These are phyloP conservation scores for Fraxinus excelsior DNA, from an alignment of 257 asterid species.

Conservation along the genomic window DNA sequence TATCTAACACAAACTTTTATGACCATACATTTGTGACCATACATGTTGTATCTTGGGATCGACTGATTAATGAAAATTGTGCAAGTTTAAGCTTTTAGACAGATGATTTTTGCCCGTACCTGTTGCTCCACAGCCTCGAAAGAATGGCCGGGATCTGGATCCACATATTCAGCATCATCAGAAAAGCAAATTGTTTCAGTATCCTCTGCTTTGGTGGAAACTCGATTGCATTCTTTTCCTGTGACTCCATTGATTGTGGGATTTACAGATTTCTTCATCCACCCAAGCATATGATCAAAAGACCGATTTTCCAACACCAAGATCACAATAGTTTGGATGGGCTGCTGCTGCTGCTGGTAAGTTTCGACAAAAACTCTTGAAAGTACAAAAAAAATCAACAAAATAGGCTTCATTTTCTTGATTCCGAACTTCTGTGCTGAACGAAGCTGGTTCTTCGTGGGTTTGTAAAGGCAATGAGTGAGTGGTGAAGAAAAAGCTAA, in stretches of 20 bases:
- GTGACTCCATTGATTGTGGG: constrained; percentile 73
- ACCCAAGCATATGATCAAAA: constrained; percentile 83
- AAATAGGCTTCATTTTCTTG: constrained; percentile 29
- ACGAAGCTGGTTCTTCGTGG: not conserved
- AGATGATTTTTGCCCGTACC: constrained; percentile 31
- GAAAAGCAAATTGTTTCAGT: constrained; percentile 51
- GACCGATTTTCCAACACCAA: constrained; percentile 80
- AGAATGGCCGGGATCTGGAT: constrained; percentile 88
- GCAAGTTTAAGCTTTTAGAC: not conserved
- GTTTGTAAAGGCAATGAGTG: constrained; percentile 3
- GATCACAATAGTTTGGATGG: constrained; percentile 71
- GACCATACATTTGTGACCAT: no score
- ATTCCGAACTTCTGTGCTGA: constrained; percentile 3
- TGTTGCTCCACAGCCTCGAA: constrained; percentile 68
- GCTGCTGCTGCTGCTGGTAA: constrained; percentile 44
- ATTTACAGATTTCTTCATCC: constrained; percentile 74
- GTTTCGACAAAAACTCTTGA: constrained; percentile 31
- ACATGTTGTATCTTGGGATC: not conserved
- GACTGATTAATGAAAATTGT: not conserved
- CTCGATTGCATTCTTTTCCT: constrained; percentile 67
- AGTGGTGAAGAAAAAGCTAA: not conserved
- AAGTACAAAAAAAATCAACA: constrained; percentile 36
- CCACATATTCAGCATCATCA: constrained; percentile 69
- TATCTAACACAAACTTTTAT: not conserved
- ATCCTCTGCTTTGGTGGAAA: constrained; percentile 29